Conservation (phyloP, 306 rosid species). For the Rubus idaeus region DNA sequence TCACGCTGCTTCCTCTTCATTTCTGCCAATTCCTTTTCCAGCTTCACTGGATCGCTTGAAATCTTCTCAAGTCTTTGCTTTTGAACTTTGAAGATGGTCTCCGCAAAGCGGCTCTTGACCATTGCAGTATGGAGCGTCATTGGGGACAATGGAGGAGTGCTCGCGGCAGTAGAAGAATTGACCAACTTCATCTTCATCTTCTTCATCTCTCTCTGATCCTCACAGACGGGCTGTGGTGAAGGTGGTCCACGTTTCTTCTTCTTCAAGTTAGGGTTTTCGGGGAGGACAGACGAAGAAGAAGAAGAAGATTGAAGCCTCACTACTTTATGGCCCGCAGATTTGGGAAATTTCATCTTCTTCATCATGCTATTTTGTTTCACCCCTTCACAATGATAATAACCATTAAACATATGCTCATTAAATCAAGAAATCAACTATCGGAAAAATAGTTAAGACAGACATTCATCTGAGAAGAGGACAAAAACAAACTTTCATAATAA, state of each 20-base stretch:
- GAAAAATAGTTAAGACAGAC: no score
- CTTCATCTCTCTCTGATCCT: background rate
- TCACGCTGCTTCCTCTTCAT: background rate
- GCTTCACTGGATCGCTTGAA: background rate
- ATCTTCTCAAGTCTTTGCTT: background rate
- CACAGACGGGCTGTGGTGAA: background rate
- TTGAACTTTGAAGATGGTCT: background rate
- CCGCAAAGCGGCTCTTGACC: background rate
- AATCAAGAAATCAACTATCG: no score
- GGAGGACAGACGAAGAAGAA: background rate
- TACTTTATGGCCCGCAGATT: background rate
- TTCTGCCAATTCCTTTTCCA: background rate
- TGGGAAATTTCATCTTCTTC: background rate
- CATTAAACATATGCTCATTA: no score
- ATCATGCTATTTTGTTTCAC: no score
- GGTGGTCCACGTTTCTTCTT: background rate
- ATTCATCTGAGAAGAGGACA: no score
- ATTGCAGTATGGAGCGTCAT: background rate
- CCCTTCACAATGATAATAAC: no score
- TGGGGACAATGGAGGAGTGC: background rate
- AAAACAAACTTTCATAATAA: no score
- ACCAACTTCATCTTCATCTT: background rate
- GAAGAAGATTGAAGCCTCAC: background rate
- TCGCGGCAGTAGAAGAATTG: background rate
- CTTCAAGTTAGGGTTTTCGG: background rate